Percentiles rank a stretch among this genome's conserved stretches.
These are phyloP conservation scores for Graphilbum ipis-grandicollis DNA, from an alignment of 2,329 filamentous ascomycete genomes.

Conservation along the genomic window DNA sequence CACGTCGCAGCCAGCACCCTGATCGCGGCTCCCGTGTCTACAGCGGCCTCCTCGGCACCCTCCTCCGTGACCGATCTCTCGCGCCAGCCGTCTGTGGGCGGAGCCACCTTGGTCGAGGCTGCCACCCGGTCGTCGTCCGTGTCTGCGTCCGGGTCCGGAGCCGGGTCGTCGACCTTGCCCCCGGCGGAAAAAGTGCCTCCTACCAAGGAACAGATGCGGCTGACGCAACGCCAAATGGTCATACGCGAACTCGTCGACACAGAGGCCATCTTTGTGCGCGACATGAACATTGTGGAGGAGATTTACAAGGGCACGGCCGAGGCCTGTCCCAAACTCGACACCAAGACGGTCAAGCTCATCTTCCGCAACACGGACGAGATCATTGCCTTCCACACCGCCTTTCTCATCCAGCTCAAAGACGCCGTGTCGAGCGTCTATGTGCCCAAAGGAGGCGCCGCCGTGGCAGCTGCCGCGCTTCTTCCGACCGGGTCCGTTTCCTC, in stretches of 20 bases:
- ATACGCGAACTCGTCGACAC: conserved; percentile 90
- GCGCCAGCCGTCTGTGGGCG: conserved; percentile 19
- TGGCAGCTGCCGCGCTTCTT: neutral
- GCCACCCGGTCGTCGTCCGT: neutral
- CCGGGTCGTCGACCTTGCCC: too few species aligned
- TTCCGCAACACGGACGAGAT: conserved; percentile 91
- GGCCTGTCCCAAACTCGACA: conserved; percentile 60
- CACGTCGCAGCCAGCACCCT: too few species aligned
- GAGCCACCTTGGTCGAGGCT: conserved; percentile 18
- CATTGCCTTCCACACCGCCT: conserved; percentile 66
- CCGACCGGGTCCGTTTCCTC: too few species aligned
- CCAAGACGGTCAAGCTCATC: conserved; percentile 72
- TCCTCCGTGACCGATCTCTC: conserved; percentile 11
- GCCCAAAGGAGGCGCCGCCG: conserved; percentile 28
- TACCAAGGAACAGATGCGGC: conserved; percentile 46
- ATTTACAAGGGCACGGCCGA: conserved; percentile 92
- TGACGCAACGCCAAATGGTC: conserved; percentile 65
- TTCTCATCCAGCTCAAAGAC: conserved; percentile 65
- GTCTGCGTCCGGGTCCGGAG: neutral
- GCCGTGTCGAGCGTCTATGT: conserved; percentile 67
- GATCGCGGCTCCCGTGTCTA: too few species aligned
- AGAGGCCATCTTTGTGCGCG: conserved; percentile 75
- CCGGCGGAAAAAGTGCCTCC: conserved; percentile 8
- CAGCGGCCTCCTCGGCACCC: conserved; percentile 23
- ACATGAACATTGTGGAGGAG: conserved; percentile 94